Percentiles rank a stretch among this genome's conserved stretches.
Conservation (phyloP, 2,329 filamentous ascomycete genomes). For the Basipetospora sp. region DNA sequence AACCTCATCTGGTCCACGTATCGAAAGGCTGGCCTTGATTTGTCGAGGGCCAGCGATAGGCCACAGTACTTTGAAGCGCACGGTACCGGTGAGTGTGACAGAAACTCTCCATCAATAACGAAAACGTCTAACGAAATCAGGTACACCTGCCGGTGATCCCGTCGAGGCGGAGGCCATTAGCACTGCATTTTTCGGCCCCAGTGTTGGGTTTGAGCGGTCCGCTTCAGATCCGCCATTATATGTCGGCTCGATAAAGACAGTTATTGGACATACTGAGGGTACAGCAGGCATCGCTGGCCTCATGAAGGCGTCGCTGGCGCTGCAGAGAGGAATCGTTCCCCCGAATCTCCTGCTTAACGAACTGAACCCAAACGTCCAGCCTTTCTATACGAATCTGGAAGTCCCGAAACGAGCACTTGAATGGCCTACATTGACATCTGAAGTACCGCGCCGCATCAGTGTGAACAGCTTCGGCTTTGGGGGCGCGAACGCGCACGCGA, state of each 20-base stretch:
- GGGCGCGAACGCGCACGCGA: constrained; percentile 29
- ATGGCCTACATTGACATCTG: too few relatives aligned
- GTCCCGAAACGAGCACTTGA: constrained; percentile 28
- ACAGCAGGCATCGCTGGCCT: constrained; percentile 35
- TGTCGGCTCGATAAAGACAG: constrained; percentile 35
- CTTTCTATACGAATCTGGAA: constrained; percentile 35
- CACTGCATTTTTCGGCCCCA: constrained; percentile 25
- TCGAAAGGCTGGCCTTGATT: constrained; percentile 14
- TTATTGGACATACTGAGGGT: constrained; percentile 37
- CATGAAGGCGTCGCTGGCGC: constrained; percentile 37
- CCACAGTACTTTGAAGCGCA: constrained; percentile 38
- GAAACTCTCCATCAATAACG: too few relatives aligned
- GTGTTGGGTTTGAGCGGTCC: constrained; percentile 20
- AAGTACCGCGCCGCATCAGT: constrained; percentile 33
- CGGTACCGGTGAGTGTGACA: too few relatives aligned
- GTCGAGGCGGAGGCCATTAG: constrained; percentile 36
- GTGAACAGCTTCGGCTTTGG: constrained; percentile 35
- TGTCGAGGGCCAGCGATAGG: too few relatives aligned
- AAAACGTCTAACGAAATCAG: constrained; percentile 36
- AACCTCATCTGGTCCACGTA: constrained; percentile 25
- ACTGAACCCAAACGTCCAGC: constrained; percentile 33
- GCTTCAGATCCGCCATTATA: too few relatives aligned
- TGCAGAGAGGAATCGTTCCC: constrained; percentile 34
- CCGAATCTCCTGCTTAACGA: constrained; percentile 36
- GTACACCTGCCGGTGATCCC: constrained; percentile 44